Evolutionary conservation across 768 basidiomycete species (phyloP).

Genomic region (Collybia nuda): DNA sequence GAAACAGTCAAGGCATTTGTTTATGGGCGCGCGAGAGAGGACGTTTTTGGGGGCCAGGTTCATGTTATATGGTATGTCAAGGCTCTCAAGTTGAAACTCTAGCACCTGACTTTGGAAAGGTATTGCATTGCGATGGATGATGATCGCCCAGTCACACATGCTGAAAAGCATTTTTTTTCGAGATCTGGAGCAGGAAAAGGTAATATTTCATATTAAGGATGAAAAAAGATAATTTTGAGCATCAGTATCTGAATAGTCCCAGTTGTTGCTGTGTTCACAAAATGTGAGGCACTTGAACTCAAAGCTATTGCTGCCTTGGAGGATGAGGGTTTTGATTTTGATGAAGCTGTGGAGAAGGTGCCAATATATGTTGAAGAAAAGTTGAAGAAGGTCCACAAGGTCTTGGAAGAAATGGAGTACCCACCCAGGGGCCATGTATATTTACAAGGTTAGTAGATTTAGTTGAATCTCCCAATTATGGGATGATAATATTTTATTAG

Average conservation of each 20-base stretch:
- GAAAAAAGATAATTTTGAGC: too few relatives aligned
- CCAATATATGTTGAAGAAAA: background rate
- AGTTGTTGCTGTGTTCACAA: slow-evolving; percentile 36
- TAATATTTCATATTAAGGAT: too few relatives aligned
- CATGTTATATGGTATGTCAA: slow-evolving; percentile 35
- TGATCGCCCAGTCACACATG: slow-evolving; percentile 21
- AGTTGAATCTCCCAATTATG: too few relatives aligned
- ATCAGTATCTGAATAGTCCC: slow-evolving; percentile 31
- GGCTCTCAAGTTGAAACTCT: slow-evolving; percentile 5
- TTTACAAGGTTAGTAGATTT: slow-evolving; percentile 13
- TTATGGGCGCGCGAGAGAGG: slow-evolving; percentile 13
- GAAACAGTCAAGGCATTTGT: slow-evolving; percentile 29
- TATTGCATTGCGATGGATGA: slow-evolving; percentile 33
- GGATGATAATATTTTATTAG: too few relatives aligned
- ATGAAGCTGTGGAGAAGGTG: slow-evolving; percentile 12
- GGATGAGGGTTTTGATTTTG: slow-evolving; percentile 12
- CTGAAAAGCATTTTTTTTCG: slow-evolving; percentile 31
- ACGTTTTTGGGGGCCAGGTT: slow-evolving; percentile 21
- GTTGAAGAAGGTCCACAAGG: too few relatives aligned
- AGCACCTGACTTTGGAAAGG: slow-evolving; percentile 24
- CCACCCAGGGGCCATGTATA: slow-evolving; percentile 12
- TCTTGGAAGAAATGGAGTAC: slow-evolving; percentile 6
- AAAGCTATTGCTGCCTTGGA: background rate
- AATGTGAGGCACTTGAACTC: slow-evolving; percentile 27
- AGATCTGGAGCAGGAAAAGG: slow-evolving; percentile 20